A percentile compares a stretch with the other conserved stretches of the same genome.
Conservation (phyloP, 2,329 filamentous ascomycete species). For the Neonectria ditissima region DNA sequence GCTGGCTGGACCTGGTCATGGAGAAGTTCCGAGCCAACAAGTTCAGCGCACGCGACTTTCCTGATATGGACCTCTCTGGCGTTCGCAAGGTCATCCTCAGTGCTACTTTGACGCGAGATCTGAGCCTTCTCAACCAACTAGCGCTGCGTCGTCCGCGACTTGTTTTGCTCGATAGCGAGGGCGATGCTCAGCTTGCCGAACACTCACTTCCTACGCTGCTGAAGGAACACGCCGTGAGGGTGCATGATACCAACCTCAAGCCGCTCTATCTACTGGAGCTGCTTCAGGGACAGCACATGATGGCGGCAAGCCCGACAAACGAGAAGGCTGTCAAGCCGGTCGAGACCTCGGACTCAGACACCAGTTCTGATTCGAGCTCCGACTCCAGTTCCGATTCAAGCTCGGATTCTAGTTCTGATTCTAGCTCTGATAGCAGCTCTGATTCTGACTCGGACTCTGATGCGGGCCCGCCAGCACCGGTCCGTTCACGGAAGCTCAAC, state of each 20-base stretch:
- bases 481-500: constrained; percentile 41
- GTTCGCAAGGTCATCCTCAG: constrained; percentile 88
- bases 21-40: constrained; percentile 65
- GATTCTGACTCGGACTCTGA: constrained; percentile 48
- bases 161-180: constrained; percentile 75
- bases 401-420: constrained; percentile 49
- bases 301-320: constrained; percentile 32
- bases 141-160: constrained; percentile 80
- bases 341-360: constrained; percentile 53
- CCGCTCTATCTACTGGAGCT: constrained; percentile 88
- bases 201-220: constrained; percentile 72
- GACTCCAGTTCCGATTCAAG: constrained; percentile 48
- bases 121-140: constrained; percentile 81
- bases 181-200: constrained; percentile 57
- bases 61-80: constrained; percentile 62
- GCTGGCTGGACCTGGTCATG: constrained; percentile 84
- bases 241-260: constrained; percentile 77
- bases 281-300: constrained; percentile 68
- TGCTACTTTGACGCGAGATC: constrained; percentile 90
- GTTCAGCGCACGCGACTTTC: constrained; percentile 65
- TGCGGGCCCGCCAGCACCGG: constrained; percentile 33
- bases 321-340: constrained; percentile 33
- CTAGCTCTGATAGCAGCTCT: constrained; percentile 50
- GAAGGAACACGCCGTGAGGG: constrained; percentile 74
- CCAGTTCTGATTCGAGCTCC: constrained; percentile 32